These are phyloP conservation scores for Barnettozyma sucrosica DNA, from an alignment of 805 yeast species.

Conservation along the genomic window DNA sequence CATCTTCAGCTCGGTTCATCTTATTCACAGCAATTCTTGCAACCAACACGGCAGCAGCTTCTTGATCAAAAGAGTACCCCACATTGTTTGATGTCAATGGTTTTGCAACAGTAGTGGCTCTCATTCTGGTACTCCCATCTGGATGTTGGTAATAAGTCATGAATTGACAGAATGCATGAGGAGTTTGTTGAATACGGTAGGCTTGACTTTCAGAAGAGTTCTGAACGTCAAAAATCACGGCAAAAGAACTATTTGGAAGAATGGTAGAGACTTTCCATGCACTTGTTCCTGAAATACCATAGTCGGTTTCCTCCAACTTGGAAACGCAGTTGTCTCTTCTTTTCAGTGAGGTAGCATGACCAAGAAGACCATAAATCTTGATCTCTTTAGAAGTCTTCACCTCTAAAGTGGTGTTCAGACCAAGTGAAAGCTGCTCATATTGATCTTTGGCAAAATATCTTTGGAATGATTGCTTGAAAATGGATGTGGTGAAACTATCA, in stretches of 20 bases:
- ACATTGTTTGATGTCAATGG: constrained; percentile 38
- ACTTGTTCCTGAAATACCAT: constrained; percentile 49
- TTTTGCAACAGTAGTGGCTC: constrained; percentile 53
- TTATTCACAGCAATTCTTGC: constrained; percentile 45
- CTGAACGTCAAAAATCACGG: constrained; percentile 48
- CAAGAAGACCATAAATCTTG: constrained; percentile 53
- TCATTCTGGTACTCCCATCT: constrained; percentile 48
- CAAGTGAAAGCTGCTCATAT: constrained; percentile 41
- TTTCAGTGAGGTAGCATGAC: constrained; percentile 50
- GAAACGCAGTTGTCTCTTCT: constrained; percentile 23
- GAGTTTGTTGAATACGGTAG: constrained; percentile 9
- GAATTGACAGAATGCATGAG: constrained; percentile 42
- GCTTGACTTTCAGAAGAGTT: constrained; percentile 12
- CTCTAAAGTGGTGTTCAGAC: constrained; percentile 55
- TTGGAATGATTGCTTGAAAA: constrained; percentile 59
- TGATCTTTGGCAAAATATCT: constrained; percentile 40
- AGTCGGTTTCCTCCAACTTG: constrained; percentile 14
- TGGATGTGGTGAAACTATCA: constrained; percentile 62
- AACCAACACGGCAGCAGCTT: constrained; percentile 57
- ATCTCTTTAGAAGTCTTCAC: constrained; percentile 45
- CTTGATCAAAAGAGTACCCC: constrained; percentile 56
- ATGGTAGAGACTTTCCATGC: constrained; percentile 57
- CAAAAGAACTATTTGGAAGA: constrained; percentile 54
- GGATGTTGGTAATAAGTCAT: constrained; percentile 59
- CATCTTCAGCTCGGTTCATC: constrained; percentile 27